These are phyloP conservation scores for Naganishia friedmannii DNA, from an alignment of 768 basidiomycete genomes.

Conservation along the genomic window DNA sequence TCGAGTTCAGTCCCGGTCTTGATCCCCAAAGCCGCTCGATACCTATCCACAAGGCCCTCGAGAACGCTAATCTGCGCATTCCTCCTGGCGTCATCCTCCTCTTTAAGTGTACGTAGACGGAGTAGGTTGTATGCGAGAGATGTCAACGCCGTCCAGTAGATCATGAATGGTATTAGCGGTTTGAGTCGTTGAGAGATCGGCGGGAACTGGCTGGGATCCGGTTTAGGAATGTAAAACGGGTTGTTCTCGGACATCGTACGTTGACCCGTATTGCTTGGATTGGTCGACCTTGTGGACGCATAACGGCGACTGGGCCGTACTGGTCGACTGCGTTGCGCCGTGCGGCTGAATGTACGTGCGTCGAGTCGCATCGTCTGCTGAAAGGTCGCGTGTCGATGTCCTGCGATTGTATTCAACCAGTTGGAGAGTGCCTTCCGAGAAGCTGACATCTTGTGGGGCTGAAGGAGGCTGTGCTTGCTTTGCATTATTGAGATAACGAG, in stretches of 20 bases:
- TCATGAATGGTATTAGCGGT: conserved; percentile 48
- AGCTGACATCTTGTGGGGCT: background rate
- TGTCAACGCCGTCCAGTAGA: conserved; percentile 48
- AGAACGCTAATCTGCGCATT: conserved; percentile 49
- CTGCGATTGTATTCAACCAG: background rate
- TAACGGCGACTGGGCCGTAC: background rate
- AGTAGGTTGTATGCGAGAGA: conserved; percentile 46
- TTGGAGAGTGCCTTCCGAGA: background rate
- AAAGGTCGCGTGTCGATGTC: background rate
- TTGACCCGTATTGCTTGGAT: background rate
- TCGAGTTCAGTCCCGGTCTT: conserved; percentile 30
- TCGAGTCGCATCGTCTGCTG: background rate
- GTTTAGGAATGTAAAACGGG: conserved; percentile 31
- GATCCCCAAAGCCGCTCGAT: conserved; percentile 12
- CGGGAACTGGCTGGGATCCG: conserved; percentile 33
- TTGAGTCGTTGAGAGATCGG: conserved; percentile 44
- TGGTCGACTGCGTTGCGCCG: conserved; percentile 1
- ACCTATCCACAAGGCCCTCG: conserved; percentile 38
- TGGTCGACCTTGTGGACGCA: conserved; percentile 4
- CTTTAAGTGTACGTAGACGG: conserved; percentile 36
- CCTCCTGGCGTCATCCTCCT: conserved; percentile 35
- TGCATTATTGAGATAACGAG: no score
- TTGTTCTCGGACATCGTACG: background rate
- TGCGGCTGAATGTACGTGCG: background rate
- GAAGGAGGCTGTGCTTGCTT: no score